phyloP scores from a whole-genome alignment of 805 yeast genomes.

The Candida awuae region DNA sequence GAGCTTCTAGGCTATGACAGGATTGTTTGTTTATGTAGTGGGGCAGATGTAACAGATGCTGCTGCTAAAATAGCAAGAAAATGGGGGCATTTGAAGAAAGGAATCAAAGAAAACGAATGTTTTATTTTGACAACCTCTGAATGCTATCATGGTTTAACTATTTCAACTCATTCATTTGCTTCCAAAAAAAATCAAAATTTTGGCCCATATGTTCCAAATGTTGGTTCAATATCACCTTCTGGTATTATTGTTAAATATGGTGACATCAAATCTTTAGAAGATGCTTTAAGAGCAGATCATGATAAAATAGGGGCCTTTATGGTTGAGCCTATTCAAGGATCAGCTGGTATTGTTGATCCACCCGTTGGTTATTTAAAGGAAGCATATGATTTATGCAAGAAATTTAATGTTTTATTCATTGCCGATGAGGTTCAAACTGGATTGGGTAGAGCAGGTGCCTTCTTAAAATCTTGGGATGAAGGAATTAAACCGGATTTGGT shows the following conservation, averaged over 20 bases:
- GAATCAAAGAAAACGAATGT: conserved; percentile 16
- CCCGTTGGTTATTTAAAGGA: conserved; percentile 19
- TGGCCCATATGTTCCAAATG: conserved; percentile 21
- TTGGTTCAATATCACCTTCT: conserved; percentile 22
- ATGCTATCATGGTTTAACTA: conserved; percentile 25
- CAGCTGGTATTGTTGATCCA: conserved; percentile 25
- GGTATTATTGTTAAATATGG: conserved; percentile 20
- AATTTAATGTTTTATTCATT: conserved; percentile 22
- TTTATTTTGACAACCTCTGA: conserved; percentile 19
- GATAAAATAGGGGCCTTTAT: conserved; percentile 21
- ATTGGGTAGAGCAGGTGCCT: conserved; percentile 23
- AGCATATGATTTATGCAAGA: conserved; percentile 20
- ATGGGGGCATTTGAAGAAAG: conserved; percentile 22
- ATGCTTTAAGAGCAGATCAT: conserved; percentile 19
- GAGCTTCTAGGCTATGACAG: conserved; percentile 19
- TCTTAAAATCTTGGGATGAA: conserved; percentile 16
- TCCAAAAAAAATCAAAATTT: conserved; percentile 10
- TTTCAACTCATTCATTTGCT: conserved; percentile 23
- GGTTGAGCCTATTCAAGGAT: conserved; percentile 27
- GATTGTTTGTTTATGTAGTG: conserved; percentile 20
- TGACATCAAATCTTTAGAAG: conserved; percentile 15
- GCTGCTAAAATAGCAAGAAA: conserved; percentile 25
- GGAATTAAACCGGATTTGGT: conserved; percentile 24
- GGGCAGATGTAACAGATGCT: conserved; percentile 25
- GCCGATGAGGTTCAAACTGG: conserved; percentile 28